Evolutionary conservation across 768 basidiomycete genomes (phyloP).

Genomic region (Amanita muscaria): DNA sequence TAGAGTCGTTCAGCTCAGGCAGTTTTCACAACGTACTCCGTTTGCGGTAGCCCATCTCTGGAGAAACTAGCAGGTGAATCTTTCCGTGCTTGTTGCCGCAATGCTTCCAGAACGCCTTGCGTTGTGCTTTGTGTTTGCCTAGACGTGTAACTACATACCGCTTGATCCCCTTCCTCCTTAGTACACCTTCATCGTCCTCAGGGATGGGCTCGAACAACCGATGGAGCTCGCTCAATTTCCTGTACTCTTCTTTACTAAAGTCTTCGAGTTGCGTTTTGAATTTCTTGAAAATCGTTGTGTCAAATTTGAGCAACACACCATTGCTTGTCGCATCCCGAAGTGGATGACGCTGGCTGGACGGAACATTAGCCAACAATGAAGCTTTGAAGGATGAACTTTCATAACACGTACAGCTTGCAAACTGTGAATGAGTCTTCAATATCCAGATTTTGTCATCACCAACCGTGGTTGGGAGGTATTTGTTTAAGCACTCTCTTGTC

Average conservation of each 20-base stretch:
- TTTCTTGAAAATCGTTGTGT: slow-evolving; percentile 55
- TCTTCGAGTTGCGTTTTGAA: slow-evolving; percentile 62
- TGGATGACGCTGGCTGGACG: slow-evolving; percentile 36
- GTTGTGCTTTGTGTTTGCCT: background rate
- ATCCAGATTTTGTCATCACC: slow-evolving; percentile 62
- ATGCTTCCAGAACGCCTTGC: slow-evolving; percentile 47
- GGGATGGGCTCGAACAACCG: slow-evolving; percentile 63
- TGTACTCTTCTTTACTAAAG: slow-evolving; percentile 64
- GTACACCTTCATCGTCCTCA: slow-evolving; percentile 46
- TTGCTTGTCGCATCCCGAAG: slow-evolving; percentile 48
- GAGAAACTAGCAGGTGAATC: slow-evolving; percentile 23
- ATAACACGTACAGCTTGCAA: slow-evolving; percentile 39
- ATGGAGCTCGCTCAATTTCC: slow-evolving; percentile 53
- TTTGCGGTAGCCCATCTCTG: slow-evolving; percentile 23
- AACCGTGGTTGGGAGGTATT: slow-evolving; percentile 59
- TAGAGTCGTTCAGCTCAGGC: background rate
- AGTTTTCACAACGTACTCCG: too few species aligned
- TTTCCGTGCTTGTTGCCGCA: slow-evolving; percentile 33
- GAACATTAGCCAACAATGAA: background rate
- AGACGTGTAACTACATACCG: slow-evolving; percentile 19
- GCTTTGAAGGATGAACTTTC: slow-evolving; percentile 8
- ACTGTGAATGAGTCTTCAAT: slow-evolving; percentile 51
- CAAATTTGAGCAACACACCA: slow-evolving; percentile 69
- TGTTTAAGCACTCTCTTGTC: slow-evolving; percentile 59
- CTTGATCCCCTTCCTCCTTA: slow-evolving; percentile 41